Base-by-base conservation (phyloP, 306 rosid genomes). In the Dalbergia oliveri region DNA sequence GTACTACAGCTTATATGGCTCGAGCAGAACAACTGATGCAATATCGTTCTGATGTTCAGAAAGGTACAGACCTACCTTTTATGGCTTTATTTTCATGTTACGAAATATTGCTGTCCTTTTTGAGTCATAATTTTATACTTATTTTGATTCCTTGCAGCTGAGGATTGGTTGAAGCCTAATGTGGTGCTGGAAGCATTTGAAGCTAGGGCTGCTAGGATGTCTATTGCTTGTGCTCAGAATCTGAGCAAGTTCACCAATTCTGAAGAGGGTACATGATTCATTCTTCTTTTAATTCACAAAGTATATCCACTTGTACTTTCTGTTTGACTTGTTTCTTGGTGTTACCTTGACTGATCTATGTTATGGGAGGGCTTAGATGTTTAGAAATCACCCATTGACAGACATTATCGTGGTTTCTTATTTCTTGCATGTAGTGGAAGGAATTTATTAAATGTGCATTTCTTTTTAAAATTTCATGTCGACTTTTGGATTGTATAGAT, bases 81-180 rank as follows among this genome's bases (percentile, higher is more conserved):
- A 31, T 47, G 54, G 26, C 64, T 76, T 44, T 5, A 16, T 50
- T 60, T n/a, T 53, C 68, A 60, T 60, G 60, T n/a, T 61, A 5
- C 21, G 18, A 79, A 23, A 0, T 18, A 35, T 37, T 10, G 19
- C 9, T 63, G 18, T 62, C 75, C 43, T 73, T 59, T 57, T 33
- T 45, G n/a, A 50, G 71, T 78, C 34, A n/a, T 65, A 50, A 64
- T 69, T 76, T 76, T 67, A 21, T 81, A 58, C 73, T 76, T 50
- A 23, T 49, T 77, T 58, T 56, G 23, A 81, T 77, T 69, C 64
- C 53, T 63, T 84, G 87, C 94, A 95, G 99, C 94, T 72, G 94
- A 91, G 86, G 98, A 93, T 87, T 95, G 99, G 99, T 76, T 90
- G 85, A 89, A 88, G 71, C 96, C 98, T 63, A 87, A 83, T 68